Conservation (phyloP, 768 basidiomycete species). For the Auricularia sp. region DNA sequence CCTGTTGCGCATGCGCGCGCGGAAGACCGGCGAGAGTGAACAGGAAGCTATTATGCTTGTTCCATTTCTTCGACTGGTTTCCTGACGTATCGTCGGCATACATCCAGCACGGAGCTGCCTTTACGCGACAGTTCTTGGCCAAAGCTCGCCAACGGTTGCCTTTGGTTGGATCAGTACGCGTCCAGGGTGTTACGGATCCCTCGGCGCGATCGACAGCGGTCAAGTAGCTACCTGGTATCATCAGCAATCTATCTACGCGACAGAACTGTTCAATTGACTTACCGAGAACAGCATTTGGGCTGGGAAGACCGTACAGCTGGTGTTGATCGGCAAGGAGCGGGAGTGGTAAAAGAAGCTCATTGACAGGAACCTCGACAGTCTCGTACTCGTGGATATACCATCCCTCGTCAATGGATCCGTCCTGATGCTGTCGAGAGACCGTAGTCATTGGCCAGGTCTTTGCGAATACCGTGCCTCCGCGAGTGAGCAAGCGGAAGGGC, state of each 20-base stretch:
- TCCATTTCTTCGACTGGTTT: conserved; percentile 22
- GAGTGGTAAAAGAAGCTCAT: not conserved
- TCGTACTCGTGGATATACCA: not conserved
- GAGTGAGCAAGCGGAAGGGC: conserved; percentile 20
- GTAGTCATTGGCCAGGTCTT: not conserved
- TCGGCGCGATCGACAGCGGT: not conserved
- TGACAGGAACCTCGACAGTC: not conserved
- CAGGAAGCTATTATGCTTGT: conserved; percentile 20
- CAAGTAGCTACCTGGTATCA: not conserved
- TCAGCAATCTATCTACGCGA: not conserved
- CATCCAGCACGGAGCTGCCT: conserved; percentile 13
- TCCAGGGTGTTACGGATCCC: not conserved
- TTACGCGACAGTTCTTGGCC: conserved; percentile 10
- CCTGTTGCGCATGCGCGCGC: not conserved
- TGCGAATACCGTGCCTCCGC: conserved; percentile 1
- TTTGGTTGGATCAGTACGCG: not conserved
- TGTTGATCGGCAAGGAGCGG: not conserved
- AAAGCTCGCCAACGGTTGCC: conserved; percentile 9
- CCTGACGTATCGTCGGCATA: conserved; percentile 23
- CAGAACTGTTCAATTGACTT: not conserved
- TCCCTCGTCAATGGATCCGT: not conserved
- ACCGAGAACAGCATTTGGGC: not conserved
- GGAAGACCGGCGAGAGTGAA: conserved; percentile 19
- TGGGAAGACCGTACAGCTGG: not conserved
- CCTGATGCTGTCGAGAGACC: not conserved